These are phyloP conservation scores for Sporopachydermia cereana DNA, from an alignment of 1,139 yeast species.

Conservation along the genomic window DNA sequence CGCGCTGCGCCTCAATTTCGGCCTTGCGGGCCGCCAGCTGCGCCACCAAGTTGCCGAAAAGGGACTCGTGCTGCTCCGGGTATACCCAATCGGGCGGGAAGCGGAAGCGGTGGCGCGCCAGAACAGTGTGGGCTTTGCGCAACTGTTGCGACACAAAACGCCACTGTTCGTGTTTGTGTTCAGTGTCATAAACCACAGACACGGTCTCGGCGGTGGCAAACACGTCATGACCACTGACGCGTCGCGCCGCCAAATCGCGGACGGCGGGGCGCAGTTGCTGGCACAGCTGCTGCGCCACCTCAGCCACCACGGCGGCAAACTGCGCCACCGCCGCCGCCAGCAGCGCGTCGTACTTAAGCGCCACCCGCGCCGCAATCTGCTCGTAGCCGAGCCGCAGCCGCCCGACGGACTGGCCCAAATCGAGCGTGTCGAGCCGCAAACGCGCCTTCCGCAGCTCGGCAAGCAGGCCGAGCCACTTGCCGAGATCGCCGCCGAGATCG, in stretches of 20 bases:
- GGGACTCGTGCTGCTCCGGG: slow-evolving; percentile 7
- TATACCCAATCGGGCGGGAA: slow-evolving; percentile 48
- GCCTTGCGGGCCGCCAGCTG: neutral
- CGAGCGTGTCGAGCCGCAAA: slow-evolving; percentile 40
- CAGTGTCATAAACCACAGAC: slow-evolving; percentile 23
- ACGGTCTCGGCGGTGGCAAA: slow-evolving; percentile 27
- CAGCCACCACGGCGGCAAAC: slow-evolving; percentile 31
- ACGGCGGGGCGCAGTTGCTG: slow-evolving; percentile 21
- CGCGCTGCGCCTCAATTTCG: neutral
- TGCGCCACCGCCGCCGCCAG: slow-evolving; percentile 35
- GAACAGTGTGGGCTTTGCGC: slow-evolving; percentile 32
- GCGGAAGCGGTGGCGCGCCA: slow-evolving; percentile 35
- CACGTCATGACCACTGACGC: slow-evolving; percentile 27
- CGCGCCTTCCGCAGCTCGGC: slow-evolving; percentile 36
- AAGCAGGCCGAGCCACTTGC: slow-evolving; percentile 37
- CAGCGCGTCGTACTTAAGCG: slow-evolving; percentile 46
- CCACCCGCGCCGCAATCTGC: slow-evolving; percentile 43
- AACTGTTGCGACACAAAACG: slow-evolving; percentile 19
- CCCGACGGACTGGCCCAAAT: slow-evolving; percentile 31
- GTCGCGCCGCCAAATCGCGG: slow-evolving; percentile 24
- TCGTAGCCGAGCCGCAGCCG: slow-evolving; percentile 32
- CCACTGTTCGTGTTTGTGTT: slow-evolving; percentile 23
- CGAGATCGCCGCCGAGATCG: slow-evolving; percentile 27
- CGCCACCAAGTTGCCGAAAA: neutral
- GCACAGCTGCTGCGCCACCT: slow-evolving; percentile 21